Evolutionary conservation across 139 green algal genomes (phyloP).

Genomic region (Spirogloea muscicola): DNA sequence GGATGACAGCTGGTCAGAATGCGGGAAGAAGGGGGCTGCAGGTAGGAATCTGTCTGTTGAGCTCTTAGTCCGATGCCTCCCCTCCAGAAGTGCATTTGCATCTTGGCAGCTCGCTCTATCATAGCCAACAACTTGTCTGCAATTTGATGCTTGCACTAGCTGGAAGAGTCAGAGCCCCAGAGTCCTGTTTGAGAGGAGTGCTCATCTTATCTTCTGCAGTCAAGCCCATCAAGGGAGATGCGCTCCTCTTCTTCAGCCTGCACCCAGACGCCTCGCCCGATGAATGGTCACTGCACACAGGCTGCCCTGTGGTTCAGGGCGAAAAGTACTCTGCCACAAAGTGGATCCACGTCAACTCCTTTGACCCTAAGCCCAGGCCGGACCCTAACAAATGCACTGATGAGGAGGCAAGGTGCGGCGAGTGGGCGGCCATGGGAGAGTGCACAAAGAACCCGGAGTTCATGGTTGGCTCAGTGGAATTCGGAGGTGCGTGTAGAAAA

Average conservation of each 20-base stretch:
- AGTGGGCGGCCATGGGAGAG: conserved; percentile 12
- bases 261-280: conserved; percentile 35
- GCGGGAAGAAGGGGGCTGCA: conserved; percentile 28
- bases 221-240: conserved; percentile 53
- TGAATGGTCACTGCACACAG: conserved; percentile 52
- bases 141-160: no score
- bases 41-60: conserved; percentile 1
- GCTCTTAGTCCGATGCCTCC: no score
- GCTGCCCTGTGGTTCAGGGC: conserved; percentile 70
- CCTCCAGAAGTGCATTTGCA: no score
- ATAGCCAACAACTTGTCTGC: no score
- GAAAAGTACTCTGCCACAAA: conserved; percentile 82
- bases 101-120: no score
- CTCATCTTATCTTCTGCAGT: conserved; percentile 44
- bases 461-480: conserved; percentile 1
- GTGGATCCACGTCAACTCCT: conserved; percentile 68
- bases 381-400: no score
- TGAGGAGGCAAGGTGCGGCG: conserved; percentile 4
- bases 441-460: neutral
- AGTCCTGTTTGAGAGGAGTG: no score
- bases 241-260: conserved; percentile 52
- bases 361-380: no score
- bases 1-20: conserved; percentile 41
- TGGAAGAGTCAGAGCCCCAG: no score
- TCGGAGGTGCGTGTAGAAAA: conserved; percentile 2